Percentiles rank a stretch among this genome's conserved stretches.
phyloP scores from a whole-genome alignment of 345 rosid species.

The Pistacia atlantica region DNA sequence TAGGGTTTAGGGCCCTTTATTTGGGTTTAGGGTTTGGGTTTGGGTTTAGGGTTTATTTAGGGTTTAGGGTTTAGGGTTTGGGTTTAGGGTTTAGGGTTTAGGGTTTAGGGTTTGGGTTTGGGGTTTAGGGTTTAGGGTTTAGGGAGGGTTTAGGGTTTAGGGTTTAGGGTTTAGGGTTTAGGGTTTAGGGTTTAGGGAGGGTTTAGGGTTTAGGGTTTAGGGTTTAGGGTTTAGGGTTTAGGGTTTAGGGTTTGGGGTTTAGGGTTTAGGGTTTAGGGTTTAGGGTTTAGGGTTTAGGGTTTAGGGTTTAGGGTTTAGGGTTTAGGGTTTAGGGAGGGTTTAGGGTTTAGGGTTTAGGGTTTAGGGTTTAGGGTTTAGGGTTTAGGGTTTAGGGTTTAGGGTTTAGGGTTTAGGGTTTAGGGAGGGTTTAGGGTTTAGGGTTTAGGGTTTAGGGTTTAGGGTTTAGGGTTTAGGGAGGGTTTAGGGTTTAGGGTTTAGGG shows the following conservation, averaged over 20 bases:
- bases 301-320: too few species aligned
- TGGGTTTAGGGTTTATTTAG: too few species aligned
- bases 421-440: conserved; percentile 22
- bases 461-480: conserved; percentile 18
- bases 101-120: too few species aligned
- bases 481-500: conserved; percentile 15
- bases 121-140: conserved; percentile 19
- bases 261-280: too few species aligned
- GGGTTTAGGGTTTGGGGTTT: too few species aligned
- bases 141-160: conserved; percentile 20
- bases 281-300: too few species aligned
- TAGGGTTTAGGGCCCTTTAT: too few species aligned
- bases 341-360: conserved; percentile 22
- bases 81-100: too few species aligned
- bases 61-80: too few species aligned
- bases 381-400: conserved; percentile 24
- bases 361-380: conserved; percentile 25
- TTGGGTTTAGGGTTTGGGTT: too few species aligned
- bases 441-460: conserved; percentile 19
- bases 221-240: too few species aligned
- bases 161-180: conserved; percentile 23
- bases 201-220: too few species aligned
- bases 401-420: conserved; percentile 23
- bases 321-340: conserved; percentile 4
- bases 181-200: conserved; percentile 25